Percentiles rank a stretch among this genome's conserved stretches.
Evolutionary conservation across 306 rosid species (phyloP).

Genomic region (Vigna hirtella): DNA sequence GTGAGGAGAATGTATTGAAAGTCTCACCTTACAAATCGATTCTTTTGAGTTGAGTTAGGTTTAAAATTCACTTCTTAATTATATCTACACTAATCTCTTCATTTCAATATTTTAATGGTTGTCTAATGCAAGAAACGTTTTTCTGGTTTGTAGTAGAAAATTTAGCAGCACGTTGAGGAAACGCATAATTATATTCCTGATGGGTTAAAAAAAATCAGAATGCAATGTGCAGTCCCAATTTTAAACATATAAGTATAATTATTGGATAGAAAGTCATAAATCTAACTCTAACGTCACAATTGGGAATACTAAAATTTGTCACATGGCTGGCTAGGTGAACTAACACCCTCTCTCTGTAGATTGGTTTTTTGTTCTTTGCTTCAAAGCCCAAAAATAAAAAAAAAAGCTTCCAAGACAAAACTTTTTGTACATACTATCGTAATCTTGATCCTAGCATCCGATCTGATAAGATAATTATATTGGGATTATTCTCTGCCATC

Average conservation of each 20-base stretch:
- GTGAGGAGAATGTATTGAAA: too few relatives aligned
- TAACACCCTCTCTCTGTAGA: background rate
- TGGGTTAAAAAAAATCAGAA: constrained; percentile 10
- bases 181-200: background rate
- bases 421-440: constrained; percentile 4
- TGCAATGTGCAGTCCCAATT: background rate
- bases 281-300: background rate
- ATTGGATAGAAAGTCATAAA: constrained; percentile 19
- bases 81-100: too few relatives aligned
- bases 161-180: background rate
- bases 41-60: too few relatives aligned
- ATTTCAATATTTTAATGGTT: background rate
- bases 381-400: constrained; percentile 24
- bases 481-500: constrained; percentile 11
- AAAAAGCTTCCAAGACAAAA: background rate
- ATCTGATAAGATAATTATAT: background rate
- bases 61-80: too few relatives aligned
- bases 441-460: constrained; percentile 26
- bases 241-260: too few relatives aligned
- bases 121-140: background rate
- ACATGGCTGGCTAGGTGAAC: background rate
- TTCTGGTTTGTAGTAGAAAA: background rate
- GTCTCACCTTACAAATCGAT: too few relatives aligned
- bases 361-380: constrained; percentile 39
- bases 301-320: background rate